Conservation (phyloP, 371 early-diverging fungal species). For the Mucor circinelloides region DNA sequence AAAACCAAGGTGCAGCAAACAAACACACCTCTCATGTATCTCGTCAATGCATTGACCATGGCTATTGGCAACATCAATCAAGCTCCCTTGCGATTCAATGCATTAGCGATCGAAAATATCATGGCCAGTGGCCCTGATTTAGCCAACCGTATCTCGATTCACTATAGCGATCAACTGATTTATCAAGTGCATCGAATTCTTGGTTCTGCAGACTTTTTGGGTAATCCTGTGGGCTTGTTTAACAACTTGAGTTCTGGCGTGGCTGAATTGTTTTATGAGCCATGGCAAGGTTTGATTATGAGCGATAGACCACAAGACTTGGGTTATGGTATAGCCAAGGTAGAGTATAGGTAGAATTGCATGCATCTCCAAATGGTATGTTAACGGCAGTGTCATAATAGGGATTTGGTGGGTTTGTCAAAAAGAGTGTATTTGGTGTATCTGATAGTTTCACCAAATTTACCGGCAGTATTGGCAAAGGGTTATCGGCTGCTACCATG, state of each 20-base stretch:
- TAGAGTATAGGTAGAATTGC: slow-evolving; percentile 16
- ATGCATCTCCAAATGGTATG: no score
- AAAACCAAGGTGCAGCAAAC: slow-evolving; percentile 21
- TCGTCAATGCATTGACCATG: slow-evolving; percentile 93
- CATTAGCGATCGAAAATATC: slow-evolving; percentile 89
- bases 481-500: slow-evolving; percentile 93
- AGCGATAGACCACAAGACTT: slow-evolving; percentile 95
- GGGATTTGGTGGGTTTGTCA: slow-evolving; percentile 90
- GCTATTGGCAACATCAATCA: slow-evolving; percentile 95
- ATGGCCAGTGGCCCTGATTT: slow-evolving; percentile 79
- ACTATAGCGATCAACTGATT: slow-evolving; percentile 89
- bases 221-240: slow-evolving; percentile 98
- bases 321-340: slow-evolving; percentile 91
- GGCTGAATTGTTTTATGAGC: slow-evolving; percentile 96
- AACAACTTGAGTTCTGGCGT: slow-evolving; percentile 95
- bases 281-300: slow-evolving; percentile 95
- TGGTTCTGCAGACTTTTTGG: slow-evolving; percentile 96
- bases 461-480: slow-evolving; percentile 96
- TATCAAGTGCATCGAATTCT: slow-evolving; percentile 92
- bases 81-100: slow-evolving; percentile 91
- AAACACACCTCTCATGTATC: slow-evolving; percentile 24
- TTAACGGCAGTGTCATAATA: slow-evolving; percentile 8
- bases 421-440: slow-evolving; percentile 96
- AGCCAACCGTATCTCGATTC: slow-evolving; percentile 75
- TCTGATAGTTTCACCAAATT: slow-evolving; percentile 95